Evolutionary conservation across 768 basidiomycete species (phyloP).

Genomic region (Macrolepiota fuliginosa): DNA sequence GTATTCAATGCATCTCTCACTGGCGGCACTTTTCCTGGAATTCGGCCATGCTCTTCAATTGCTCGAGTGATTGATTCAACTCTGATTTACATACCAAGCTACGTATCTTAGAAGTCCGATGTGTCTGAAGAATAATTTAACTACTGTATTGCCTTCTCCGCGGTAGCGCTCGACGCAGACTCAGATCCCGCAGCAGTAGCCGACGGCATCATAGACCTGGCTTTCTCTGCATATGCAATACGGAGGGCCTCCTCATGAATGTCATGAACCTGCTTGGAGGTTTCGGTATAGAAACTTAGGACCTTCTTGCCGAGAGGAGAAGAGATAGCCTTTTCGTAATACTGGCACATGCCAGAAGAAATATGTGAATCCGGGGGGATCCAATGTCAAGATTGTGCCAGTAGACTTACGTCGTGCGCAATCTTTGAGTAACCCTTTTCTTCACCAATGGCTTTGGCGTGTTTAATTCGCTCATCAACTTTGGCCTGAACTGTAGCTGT

Average conservation of each 20-base stretch:
- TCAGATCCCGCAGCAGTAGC: conserved; percentile 16
- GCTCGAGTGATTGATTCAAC: too few relatives aligned
- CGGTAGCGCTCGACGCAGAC: background rate
- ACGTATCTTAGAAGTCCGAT: too few relatives aligned
- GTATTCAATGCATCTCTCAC: too few relatives aligned
- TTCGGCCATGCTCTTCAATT: too few relatives aligned
- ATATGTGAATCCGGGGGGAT: background rate
- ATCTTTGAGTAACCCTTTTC: conserved; percentile 72
- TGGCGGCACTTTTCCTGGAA: too few relatives aligned
- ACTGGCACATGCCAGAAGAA: conserved; percentile 45
- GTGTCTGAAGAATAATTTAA: too few relatives aligned
- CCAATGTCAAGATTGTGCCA: background rate
- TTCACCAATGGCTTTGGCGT: conserved; percentile 76
- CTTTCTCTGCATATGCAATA: conserved; percentile 65
- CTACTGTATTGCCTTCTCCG: background rate
- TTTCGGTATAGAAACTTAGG: conserved; percentile 78
- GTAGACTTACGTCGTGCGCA: conserved; percentile 59
- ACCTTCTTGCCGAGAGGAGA: conserved; percentile 80
- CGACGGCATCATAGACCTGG: conserved; percentile 9
- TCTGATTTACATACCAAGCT: too few relatives aligned
- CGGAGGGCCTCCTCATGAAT: conserved; percentile 93
- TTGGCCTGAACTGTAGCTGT: conserved; percentile 69
- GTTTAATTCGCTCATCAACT: conserved; percentile 60
- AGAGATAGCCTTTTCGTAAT: conserved; percentile 73
- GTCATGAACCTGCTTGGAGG: conserved; percentile 84